These are phyloP conservation scores for Boletus patriciae DNA, from an alignment of 768 basidiomycete genomes.

Conservation along the genomic window DNA sequence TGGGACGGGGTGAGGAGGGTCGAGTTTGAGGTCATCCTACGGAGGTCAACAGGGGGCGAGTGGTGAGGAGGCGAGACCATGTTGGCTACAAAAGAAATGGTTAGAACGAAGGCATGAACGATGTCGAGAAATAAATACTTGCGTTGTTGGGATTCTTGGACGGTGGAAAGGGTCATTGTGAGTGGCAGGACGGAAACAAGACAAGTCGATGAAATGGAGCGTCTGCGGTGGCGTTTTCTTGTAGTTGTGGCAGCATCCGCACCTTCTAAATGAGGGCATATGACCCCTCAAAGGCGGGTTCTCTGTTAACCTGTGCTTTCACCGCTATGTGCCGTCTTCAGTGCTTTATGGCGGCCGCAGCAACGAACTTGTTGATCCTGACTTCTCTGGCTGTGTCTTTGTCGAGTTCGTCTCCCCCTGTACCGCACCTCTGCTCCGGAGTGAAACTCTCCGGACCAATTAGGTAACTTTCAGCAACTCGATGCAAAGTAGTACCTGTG, in stretches of 20 bases:
- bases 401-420: background rate
- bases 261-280: background rate
- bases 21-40: slow-evolving; percentile 54
- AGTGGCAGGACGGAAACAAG: slow-evolving; percentile 8
- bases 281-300: slow-evolving; percentile 13
- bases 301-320: background rate
- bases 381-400: slow-evolving; percentile 5
- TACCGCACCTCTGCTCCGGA: background rate
- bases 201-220: slow-evolving; percentile 18
- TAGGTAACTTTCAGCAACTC: background rate
- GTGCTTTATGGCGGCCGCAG: slow-evolving; percentile 2
- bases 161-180: slow-evolving; percentile 15
- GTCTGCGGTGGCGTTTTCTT: slow-evolving; percentile 17
- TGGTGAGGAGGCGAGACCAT: slow-evolving; percentile 17
- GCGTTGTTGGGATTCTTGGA: slow-evolving; percentile 24
- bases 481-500: background rate
- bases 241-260: background rate
- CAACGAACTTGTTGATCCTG: slow-evolving; percentile 1
- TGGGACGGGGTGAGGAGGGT: slow-evolving; percentile 42
- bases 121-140: background rate
- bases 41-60: slow-evolving; percentile 47
- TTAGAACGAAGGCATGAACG: background rate
- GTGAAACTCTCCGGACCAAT: background rate
- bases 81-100: slow-evolving; percentile 14
- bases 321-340: slow-evolving; percentile 7